Conservation (phyloP, 768 basidiomycete species). For the Amanita pallidorosea region DNA sequence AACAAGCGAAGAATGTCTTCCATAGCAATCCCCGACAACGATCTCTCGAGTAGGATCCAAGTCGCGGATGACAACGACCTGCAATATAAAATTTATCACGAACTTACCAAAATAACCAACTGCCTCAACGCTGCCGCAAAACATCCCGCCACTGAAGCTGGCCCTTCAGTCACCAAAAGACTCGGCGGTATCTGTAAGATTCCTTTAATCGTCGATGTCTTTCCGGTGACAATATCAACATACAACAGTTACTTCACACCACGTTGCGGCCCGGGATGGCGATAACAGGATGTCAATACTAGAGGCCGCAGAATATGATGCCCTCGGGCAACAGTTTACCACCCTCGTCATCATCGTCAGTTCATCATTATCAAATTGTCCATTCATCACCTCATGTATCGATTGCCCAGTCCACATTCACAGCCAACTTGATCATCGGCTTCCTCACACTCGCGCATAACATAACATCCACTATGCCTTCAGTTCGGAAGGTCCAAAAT, state of each 20-base stretch:
- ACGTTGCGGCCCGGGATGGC: background rate
- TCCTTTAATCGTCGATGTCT: background rate
- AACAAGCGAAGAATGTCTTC: background rate
- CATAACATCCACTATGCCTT: background rate
- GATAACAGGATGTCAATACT: background rate
- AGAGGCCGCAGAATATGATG: conserved; percentile 5
- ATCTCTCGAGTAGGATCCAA: background rate
- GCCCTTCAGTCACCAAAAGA: background rate
- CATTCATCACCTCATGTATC: background rate
- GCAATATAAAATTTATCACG: background rate
- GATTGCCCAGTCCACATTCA: conserved; percentile 3
- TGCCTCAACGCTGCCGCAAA: background rate
- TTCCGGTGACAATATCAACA: background rate
- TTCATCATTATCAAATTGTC: background rate
- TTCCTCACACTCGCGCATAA: conserved; percentile 3
- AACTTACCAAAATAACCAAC: background rate
- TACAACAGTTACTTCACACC: background rate
- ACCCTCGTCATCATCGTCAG: conserved; percentile 6
- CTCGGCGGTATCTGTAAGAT: background rate
- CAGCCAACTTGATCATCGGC: conserved; percentile 3
- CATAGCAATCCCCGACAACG: background rate
- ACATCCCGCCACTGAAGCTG: background rate
- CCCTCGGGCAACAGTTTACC: conserved; percentile 4
- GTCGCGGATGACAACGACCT: background rate
- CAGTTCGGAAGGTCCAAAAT: background rate